Percentiles rank a stretch among this genome's conserved stretches.
Conservation (phyloP, 805 yeast genomes). For the Nakazawaea molendinolei region DNA sequence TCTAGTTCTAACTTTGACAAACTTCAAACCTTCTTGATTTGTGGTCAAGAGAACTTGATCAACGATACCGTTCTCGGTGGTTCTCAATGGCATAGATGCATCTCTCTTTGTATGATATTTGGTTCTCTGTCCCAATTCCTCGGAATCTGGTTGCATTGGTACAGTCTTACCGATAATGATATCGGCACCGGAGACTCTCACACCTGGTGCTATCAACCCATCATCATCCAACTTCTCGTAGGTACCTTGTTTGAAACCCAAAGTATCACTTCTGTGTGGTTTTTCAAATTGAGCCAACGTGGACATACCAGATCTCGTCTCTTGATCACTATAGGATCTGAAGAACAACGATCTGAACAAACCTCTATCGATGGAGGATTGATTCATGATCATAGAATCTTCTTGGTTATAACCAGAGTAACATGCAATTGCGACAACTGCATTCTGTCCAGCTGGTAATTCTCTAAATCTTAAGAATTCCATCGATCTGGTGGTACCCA, state of each 20-base stretch:
- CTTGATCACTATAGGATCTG: slow-evolving; percentile 98
- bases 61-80: slow-evolving; percentile 96
- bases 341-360: slow-evolving; percentile 92
- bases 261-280: slow-evolving; percentile 90
- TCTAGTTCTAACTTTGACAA: slow-evolving; percentile 97
- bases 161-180: slow-evolving; percentile 98
- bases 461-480: slow-evolving; percentile 96
- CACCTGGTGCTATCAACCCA: slow-evolving; percentile 97
- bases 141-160: slow-evolving; percentile 98
- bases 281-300: slow-evolving; percentile 97
- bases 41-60: slow-evolving; percentile 97
- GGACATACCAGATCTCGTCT: slow-evolving; percentile 96
- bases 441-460: slow-evolving; percentile 98
- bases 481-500: slow-evolving; percentile 98
- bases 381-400: slow-evolving; percentile 99
- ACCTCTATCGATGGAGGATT: slow-evolving; percentile 94
- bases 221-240: slow-evolving; percentile 98
- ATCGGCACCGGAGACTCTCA: slow-evolving; percentile 98
- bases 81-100: slow-evolving; percentile 94
- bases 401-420: slow-evolving; percentile 98
- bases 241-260: slow-evolving; percentile 95
- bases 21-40: slow-evolving; percentile 95
- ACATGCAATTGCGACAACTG: slow-evolving; percentile 96
- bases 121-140: slow-evolving; percentile 97
- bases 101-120: slow-evolving; percentile 98